phyloP scores from a whole-genome alignment of 1,284 basidiomycete genomes.

The Fomitopsis palustris region DNA sequence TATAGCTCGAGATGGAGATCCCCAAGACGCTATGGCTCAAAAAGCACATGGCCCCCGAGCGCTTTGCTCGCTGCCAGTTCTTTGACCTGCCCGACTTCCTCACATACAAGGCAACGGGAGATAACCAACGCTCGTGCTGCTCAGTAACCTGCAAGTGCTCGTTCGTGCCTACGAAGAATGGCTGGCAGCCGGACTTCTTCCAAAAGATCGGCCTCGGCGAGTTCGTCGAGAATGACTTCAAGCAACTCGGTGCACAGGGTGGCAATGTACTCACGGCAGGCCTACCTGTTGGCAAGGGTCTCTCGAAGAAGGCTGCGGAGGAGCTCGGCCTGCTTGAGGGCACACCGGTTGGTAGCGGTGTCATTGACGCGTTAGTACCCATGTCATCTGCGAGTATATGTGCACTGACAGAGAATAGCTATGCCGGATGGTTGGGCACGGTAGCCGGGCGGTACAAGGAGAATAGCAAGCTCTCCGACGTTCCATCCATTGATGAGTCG shows the following conservation, averaged over 20 bases:
- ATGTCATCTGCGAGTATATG: neutral
- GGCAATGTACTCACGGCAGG: constrained; percentile 85
- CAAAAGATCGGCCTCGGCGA: constrained; percentile 75
- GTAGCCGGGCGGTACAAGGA: constrained; percentile 79
- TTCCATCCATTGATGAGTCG: constrained; percentile 70
- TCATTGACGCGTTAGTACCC: constrained; percentile 85
- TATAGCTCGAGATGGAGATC: constrained; percentile 93
- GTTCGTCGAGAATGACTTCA: constrained; percentile 66
- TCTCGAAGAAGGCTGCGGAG: constrained; percentile 75
- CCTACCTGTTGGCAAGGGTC: constrained; percentile 83
- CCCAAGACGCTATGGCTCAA: constrained; percentile 98
- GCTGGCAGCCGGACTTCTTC: constrained; percentile 92
- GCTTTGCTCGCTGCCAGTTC: constrained; percentile 87
- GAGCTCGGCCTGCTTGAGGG: constrained; percentile 86
- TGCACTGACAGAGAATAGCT: constrained; percentile 42
- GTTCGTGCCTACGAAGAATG: constrained; percentile 79
- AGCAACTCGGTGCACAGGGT: constrained; percentile 72
- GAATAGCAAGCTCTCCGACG: constrained; percentile 46
- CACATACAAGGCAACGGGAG: constrained; percentile 87
- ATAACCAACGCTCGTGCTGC: constrained; percentile 83
- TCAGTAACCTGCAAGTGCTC: constrained; percentile 97
- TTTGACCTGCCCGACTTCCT: constrained; percentile 98
- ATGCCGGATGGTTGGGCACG: constrained; percentile 98
- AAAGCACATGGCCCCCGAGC: constrained; percentile 72
- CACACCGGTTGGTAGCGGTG: constrained; percentile 91